phyloP scores from a whole-genome alignment of 306 rosid genomes.

The Lithocarpus polystachyus region DNA sequence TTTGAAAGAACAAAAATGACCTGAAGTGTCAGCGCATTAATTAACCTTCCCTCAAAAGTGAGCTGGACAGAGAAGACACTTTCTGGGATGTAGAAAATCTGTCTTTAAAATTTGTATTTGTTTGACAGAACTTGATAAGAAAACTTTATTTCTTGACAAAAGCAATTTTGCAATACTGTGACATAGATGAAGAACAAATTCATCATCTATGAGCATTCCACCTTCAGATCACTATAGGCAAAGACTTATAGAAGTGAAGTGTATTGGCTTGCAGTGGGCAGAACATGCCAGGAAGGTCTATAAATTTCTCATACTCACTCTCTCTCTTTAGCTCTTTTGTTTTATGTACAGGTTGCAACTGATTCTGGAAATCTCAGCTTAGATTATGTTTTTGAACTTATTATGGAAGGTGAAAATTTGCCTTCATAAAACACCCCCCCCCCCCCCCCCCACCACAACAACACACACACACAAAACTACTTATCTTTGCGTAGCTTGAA shows the following conservation, averaged over 20 bases:
- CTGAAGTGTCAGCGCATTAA: background rate
- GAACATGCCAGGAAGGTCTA: conserved; percentile 77
- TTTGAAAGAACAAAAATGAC: background rate
- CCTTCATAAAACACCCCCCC: conserved; percentile 59
- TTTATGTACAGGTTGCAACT: conserved; percentile 63
- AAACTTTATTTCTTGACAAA: background rate
- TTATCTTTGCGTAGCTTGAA: background rate
- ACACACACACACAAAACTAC: background rate
- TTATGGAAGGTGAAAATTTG: conserved; percentile 71
- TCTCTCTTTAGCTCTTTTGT: conserved; percentile 12
- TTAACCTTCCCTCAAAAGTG: background rate
- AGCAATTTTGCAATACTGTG: background rate
- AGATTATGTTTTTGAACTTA: conserved; percentile 54
- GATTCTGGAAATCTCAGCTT: conserved; percentile 73
- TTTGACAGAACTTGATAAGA: background rate
- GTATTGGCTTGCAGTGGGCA: too few relatives aligned
- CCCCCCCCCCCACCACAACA: background rate
- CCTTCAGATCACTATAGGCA: too few relatives aligned
- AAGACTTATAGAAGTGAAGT: too few relatives aligned
- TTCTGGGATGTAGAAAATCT: background rate
- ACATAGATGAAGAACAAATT: background rate
- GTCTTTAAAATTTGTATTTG: background rate
- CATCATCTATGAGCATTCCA: conserved; percentile 43
- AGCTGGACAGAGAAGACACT: background rate
- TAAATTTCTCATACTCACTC: conserved; percentile 2